phyloP scores from a whole-genome alignment of 768 basidiomycete genomes.

The Boletus sp. region DNA sequence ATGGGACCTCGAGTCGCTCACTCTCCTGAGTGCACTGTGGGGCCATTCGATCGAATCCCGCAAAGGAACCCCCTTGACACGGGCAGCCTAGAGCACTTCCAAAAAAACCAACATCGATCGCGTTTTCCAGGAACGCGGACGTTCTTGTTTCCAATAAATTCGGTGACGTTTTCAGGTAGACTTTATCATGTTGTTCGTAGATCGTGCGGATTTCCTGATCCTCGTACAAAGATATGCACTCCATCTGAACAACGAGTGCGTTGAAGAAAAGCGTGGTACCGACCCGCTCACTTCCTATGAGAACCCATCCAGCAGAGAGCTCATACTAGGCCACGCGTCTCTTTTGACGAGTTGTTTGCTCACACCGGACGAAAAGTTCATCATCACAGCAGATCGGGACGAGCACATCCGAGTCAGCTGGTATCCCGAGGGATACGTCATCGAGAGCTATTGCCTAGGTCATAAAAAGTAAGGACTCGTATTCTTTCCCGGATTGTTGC shows the following conservation, averaged over 20 bases:
- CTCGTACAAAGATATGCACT: conserved; percentile 55
- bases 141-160: conserved; percentile 92
- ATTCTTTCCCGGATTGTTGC: not conserved
- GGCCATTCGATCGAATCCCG: conserved; percentile 6
- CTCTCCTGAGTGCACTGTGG: conserved; percentile 62
- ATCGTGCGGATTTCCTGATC: not conserved
- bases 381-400: conserved; percentile 91
- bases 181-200: not conserved
- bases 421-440: conserved; percentile 82
- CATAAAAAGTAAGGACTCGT: conserved; percentile 63
- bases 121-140: conserved; percentile 58
- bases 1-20: conserved; percentile 61
- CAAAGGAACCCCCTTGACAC: not conserved
- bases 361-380: conserved; percentile 61
- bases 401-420: conserved; percentile 93
- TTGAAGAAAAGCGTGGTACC: conserved; percentile 28
- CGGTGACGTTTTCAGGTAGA: conserved; percentile 86
- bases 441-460: conserved; percentile 86
- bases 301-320: conserved; percentile 64
- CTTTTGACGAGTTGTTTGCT: conserved; percentile 75
- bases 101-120: conserved; percentile 75
- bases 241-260: conserved; percentile 23
- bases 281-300: conserved; percentile 55
- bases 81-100: conserved; percentile 61
- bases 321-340: conserved; percentile 87